Evolutionary conservation across 192 early-diverging fungal genomes (phyloP), one percentile per base, ranked within the genome.

Genomic region (Coemansia sp.): DNA sequence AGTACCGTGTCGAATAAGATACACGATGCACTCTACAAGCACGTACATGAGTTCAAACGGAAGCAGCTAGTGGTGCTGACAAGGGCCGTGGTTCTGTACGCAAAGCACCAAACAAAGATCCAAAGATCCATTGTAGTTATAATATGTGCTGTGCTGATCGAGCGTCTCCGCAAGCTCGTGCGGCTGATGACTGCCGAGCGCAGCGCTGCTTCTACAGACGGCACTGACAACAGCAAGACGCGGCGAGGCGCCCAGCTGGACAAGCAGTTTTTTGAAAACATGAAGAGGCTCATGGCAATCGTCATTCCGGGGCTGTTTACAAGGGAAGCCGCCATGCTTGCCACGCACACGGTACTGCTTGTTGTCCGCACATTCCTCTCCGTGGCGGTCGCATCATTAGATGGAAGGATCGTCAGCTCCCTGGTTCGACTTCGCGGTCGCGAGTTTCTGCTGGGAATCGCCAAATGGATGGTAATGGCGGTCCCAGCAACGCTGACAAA

Each of bases 401-500:
- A 72, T 61, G 91, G 92, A 23, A 73, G 84, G 57, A 90, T 93
- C 34, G 92, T 93, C 66, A 92, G 90, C 59, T 86, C 92, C 1
- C 86, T 93, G 63, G 91, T 84, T 60, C 76, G 82, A 10, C 56
- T 79, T 44, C 67, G 62, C 10, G 73, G 89, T 38, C 87, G 83
- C 66, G 90, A 92, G 72, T 98, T 98, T 72, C 71, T 97, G 58
- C 73, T 83, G 46, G 91, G 94, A 12, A 89, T 99, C 52, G 83
- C 89, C 43, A 92, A 89, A 83, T 97, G 95, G 95, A 95, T 96
- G 92, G 86, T 82, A 20, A 89, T 98, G 57, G 95, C 95, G 15
- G 85, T 99, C 33, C 96, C 96, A 7, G 96, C 95, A 12, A 98
- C 96, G 49, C 93, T 95, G 81, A 97, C 96, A 62, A 98, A 98